Base-by-base conservation (phyloP, 2,329 filamentous ascomycete species). In the Cryphonectria naterciae region DNA sequence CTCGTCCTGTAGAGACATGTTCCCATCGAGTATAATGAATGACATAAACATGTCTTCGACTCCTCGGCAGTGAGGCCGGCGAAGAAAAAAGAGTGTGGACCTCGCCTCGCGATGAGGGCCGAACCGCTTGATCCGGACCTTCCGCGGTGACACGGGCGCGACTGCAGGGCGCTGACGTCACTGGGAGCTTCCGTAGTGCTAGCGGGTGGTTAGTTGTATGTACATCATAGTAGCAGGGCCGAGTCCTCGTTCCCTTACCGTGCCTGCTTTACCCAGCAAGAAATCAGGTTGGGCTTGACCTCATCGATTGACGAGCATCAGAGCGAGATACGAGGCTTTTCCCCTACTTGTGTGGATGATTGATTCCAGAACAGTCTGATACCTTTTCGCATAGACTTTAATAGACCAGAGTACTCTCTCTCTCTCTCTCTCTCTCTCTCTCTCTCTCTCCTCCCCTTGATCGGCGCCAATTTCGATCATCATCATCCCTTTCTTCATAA, bases 51-150 rank as follows among this genome's bases (percentile, higher is more conserved):
- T 28, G 61, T 64, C 62, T 37, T 37, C 22, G 62, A n/a, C 39
- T 46, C 41, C 43, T 49, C 41, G 61, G 35, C 35, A 25, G 35
- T 22, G 37, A 46, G 61, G 37, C 8, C 41, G 41, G 41, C 43
- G 25, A 17, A 49, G 13, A 19, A 60, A 58, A 35, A 32, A 32
- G 2, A 32, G 28, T 3, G 63, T 52, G 63, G 41, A 10, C 28
- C 43, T 65, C 63, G 63, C 32, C 28, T 46, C 63, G 63, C 63
- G 41, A 52, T 22, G 28, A 65, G 63, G 25, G 52, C 65, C 65
- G 52, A 67, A 11, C 22, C 65, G 65, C 65, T 19, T 56, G 54
- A 54, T 41, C 65, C 46, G 49, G 35, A 4, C 19, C 37, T 67
- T 52, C 49, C 46, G 35, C 7, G 41, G 5, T 4, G 17, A 19